Conservation (phyloP, 2,329 filamentous ascomycete species). For the Tolypocladium ophioglossoides region DNA sequence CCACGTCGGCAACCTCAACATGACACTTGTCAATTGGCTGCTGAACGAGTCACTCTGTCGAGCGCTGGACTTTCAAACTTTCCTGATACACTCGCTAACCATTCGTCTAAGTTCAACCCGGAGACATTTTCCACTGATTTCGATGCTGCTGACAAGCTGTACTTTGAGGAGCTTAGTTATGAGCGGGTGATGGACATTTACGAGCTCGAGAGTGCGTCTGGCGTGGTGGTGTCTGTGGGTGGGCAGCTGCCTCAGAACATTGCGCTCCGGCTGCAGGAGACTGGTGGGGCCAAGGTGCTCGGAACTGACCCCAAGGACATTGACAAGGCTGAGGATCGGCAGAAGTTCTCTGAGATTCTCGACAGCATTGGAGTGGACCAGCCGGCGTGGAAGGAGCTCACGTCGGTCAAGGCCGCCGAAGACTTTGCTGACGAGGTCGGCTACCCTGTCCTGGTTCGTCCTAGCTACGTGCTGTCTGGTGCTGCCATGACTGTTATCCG, state of each 20-base stretch:
- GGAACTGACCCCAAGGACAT: constrained; percentile 92
- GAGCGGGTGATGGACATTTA: constrained; percentile 99
- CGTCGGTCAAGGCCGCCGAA: constrained; percentile 79
- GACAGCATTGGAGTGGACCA: constrained; percentile 96
- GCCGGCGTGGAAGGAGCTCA: constrained; percentile 95
- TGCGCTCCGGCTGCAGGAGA: constrained; percentile 84
- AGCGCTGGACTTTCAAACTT: no score
- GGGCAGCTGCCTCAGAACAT: constrained; percentile 97
- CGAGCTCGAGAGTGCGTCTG: constrained; percentile 74
- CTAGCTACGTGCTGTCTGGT: constrained; percentile 90
- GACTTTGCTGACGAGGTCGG: constrained; percentile 74
- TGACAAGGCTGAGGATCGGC: constrained; percentile 93
- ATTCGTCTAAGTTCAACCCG: constrained; percentile 48
- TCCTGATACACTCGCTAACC: neutral
- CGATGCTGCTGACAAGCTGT: constrained; percentile 81
- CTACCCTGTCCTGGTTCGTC: constrained; percentile 91
- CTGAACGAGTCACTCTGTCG: no score
- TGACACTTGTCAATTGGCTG: no score
- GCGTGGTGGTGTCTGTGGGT: constrained; percentile 90
- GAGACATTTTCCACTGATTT: constrained; percentile 79
- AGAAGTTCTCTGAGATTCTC: constrained; percentile 96
- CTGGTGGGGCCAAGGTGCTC: constrained; percentile 78
- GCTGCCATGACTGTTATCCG: constrained; percentile 97
- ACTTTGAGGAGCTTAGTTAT: constrained; percentile 95
- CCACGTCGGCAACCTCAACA: no score